Conservation (phyloP, 352 stramenopile genomes). For the Phytophthora melonis region DNA sequence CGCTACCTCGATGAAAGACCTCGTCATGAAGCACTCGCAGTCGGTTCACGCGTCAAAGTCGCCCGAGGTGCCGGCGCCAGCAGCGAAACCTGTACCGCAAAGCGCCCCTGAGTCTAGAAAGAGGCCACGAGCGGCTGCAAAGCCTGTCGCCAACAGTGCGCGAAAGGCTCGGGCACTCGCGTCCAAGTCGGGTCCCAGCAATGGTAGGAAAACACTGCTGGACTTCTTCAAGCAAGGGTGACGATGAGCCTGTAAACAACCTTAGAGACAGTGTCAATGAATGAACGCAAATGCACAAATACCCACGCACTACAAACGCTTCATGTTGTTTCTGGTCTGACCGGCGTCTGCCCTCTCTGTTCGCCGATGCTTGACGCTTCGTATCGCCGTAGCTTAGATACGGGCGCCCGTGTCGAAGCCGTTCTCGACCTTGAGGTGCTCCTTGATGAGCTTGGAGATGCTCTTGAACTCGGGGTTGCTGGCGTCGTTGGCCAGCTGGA, state of each 20-base stretch:
- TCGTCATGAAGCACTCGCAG: conserved; percentile 43
- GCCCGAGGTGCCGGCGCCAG: conserved; percentile 1
- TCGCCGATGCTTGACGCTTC: too few relatives aligned
- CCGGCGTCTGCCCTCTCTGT: too few relatives aligned
- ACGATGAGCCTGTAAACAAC: conserved; percentile 15
- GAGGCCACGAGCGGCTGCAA: conserved; percentile 24
- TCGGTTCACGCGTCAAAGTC: conserved; percentile 11
- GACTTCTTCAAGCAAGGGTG: conserved; percentile 56
- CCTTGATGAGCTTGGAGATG: conserved; percentile 95
- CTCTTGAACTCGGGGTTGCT: conserved; percentile 94
- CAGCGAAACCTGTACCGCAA: conserved; percentile 17
- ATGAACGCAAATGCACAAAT: conserved; percentile 12
- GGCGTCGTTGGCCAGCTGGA: conserved; percentile 94
- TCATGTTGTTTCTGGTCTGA: conserved; percentile 19
- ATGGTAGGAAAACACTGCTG: conserved; percentile 44
- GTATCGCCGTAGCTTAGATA: conserved; percentile 11
- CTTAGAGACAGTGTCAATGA: conserved; percentile 8
- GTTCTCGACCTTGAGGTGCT: conserved; percentile 81
- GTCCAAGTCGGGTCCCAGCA: conserved; percentile 17
- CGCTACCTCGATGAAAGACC: conserved; percentile 48
- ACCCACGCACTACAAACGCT: conserved; percentile 11
- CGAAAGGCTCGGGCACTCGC: conserved; percentile 17
- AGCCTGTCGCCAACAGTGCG: conserved; percentile 21
- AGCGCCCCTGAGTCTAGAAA: conserved; percentile 36
- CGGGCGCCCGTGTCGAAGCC: conserved; percentile 51